These are phyloP conservation scores for Sherardia arvensis DNA, from an alignment of 257 asterid species.

Conservation along the genomic window DNA sequence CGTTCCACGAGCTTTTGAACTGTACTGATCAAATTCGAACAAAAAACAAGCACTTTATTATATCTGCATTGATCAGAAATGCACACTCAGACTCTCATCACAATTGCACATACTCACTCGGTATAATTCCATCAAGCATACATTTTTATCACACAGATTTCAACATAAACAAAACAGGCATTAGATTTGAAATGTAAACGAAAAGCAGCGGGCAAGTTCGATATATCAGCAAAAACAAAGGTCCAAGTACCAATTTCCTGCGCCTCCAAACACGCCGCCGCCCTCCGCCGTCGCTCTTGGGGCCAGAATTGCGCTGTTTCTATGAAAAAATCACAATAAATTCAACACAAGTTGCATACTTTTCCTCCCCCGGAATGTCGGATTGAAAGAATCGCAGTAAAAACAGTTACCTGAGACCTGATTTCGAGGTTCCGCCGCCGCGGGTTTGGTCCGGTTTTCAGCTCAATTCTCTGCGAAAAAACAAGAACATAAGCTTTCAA, in stretches of 20 bases:
- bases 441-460: slow-evolving; percentile 22
- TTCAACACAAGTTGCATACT: not conserved
- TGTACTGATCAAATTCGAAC: not conserved
- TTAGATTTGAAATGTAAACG: not conserved
- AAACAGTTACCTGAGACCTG: slow-evolving; percentile 37
- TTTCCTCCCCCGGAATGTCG: not conserved
- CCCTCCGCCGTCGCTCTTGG: slow-evolving; percentile 39
- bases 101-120: no score
- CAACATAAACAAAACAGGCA: no score
- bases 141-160: not conserved
- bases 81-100: not conserved
- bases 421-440: slow-evolving; percentile 24
- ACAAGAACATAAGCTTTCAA: not conserved
- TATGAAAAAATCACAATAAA: no score
- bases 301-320: slow-evolving; percentile 39
- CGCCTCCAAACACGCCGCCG: slow-evolving; percentile 69
- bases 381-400: not conserved
- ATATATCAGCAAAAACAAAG: not conserved
- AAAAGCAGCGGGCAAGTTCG: not conserved
- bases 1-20: not conserved
- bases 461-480: slow-evolving; percentile 46
- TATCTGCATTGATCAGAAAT: not conserved
- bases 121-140: not conserved
- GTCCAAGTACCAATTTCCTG: slow-evolving; percentile 53
- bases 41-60: not conserved